These are phyloP conservation scores for Zoysia pacifica DNA, from an alignment of 176 grass and related monocot genomes.

Conservation along the genomic window DNA sequence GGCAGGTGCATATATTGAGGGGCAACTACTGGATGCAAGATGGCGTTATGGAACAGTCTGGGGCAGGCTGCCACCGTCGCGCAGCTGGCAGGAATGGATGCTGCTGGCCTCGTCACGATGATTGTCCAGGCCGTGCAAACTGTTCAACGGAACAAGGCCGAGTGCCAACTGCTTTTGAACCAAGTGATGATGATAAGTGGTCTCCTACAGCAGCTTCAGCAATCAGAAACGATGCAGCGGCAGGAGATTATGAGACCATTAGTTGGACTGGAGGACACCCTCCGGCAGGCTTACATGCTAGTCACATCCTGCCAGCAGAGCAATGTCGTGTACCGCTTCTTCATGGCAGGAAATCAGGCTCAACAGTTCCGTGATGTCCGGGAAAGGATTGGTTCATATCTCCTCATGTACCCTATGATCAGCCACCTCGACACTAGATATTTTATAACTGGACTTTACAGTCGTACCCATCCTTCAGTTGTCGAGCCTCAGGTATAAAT, in stretches of 20 bases:
- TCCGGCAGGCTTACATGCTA: slow-evolving; percentile 38
- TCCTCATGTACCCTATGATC: slow-evolving; percentile 51
- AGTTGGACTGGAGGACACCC: slow-evolving; percentile 42
- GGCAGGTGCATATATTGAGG: neutral
- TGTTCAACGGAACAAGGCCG: slow-evolving; percentile 44
- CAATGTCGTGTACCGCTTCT: slow-evolving; percentile 43
- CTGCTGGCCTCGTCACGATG: slow-evolving; percentile 37
- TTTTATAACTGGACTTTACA: neutral
- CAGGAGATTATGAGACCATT: slow-evolving; percentile 50
- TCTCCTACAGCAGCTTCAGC: slow-evolving; percentile 44
- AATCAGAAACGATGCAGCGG: slow-evolving; percentile 48
- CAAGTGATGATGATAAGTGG: slow-evolving; percentile 41
- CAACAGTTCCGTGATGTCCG: slow-evolving; percentile 50
- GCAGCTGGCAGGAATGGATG: slow-evolving; percentile 54
- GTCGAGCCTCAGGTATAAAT: neutral
- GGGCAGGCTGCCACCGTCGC: slow-evolving; percentile 47
- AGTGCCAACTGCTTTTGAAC: slow-evolving; percentile 38
- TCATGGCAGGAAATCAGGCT: slow-evolving; percentile 50
- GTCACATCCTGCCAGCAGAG: slow-evolving; percentile 41
- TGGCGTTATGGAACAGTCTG: slow-evolving; percentile 49
- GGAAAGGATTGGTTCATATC: slow-evolving; percentile 50
- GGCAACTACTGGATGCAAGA: neutral
- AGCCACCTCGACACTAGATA: slow-evolving; percentile 42
- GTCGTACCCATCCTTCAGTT: too few species aligned
- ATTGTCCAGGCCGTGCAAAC: slow-evolving; percentile 37